phyloP scores from a whole-genome alignment of 805 yeast genomes.

The Brettanomyces anomalus region DNA sequence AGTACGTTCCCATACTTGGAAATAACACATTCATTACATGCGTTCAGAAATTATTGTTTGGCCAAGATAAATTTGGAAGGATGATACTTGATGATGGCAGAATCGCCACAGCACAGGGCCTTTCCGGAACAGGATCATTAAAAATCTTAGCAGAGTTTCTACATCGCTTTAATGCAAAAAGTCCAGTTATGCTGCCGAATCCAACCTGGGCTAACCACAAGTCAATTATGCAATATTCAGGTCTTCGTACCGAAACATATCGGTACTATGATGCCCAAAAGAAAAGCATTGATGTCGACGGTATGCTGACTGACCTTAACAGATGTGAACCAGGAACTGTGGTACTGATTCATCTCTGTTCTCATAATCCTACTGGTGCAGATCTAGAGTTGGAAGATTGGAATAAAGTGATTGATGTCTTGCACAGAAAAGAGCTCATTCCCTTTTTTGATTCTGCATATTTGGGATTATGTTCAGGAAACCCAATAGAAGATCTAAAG shows the following conservation, averaged over 20 bases:
- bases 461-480: slow-evolving; percentile 91
- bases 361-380: slow-evolving; percentile 96
- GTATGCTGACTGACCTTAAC: slow-evolving; percentile 50
- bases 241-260: slow-evolving; percentile 54
- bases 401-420: slow-evolving; percentile 60
- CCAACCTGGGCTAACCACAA: slow-evolving; percentile 96
- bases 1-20: slow-evolving; percentile 83
- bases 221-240: slow-evolving; percentile 69
- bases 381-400: slow-evolving; percentile 81
- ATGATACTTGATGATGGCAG: slow-evolving; percentile 50
- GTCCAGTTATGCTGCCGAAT: slow-evolving; percentile 60
- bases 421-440: slow-evolving; percentile 50
- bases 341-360: slow-evolving; percentile 84
- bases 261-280: slow-evolving; percentile 58
- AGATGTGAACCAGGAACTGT: slow-evolving; percentile 49
- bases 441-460: slow-evolving; percentile 91
- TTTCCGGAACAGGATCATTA: slow-evolving; percentile 93
- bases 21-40: slow-evolving; percentile 53
- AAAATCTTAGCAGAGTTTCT: slow-evolving; percentile 78
- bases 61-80: slow-evolving; percentile 50
- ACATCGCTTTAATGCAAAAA: slow-evolving; percentile 43
- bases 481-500: slow-evolving; percentile 58
- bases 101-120: slow-evolving; percentile 77
- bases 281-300: slow-evolving; percentile 57
- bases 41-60: slow-evolving; percentile 66